These are phyloP conservation scores for Mucor racemosus DNA, from an alignment of 371 early-diverging fungal genomes.

Conservation along the genomic window DNA sequence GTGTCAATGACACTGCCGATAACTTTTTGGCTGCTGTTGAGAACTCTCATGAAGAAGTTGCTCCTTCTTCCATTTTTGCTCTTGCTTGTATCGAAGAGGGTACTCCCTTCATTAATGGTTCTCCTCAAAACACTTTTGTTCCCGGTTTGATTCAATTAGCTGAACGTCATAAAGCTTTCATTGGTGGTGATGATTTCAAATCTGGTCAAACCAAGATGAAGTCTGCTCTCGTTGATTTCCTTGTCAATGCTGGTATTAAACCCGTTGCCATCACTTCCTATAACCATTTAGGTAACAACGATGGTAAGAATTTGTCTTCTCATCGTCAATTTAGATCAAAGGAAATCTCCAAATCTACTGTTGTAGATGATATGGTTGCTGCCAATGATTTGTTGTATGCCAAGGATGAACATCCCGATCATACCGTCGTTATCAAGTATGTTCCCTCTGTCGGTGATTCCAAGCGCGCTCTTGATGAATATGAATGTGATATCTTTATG, in stretches of 20 bases:
- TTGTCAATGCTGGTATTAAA: slow-evolving; percentile 98
- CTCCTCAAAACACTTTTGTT: slow-evolving; percentile 98
- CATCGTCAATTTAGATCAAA: slow-evolving; percentile 97
- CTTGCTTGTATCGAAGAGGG: slow-evolving; percentile 94
- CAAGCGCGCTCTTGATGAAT: slow-evolving; percentile 98
- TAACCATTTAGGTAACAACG: slow-evolving; percentile 99
- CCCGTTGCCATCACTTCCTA: slow-evolving; percentile 95
- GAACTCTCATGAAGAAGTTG: slow-evolving; percentile 82
- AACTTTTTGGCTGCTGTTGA: slow-evolving; percentile 85
- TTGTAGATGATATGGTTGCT: slow-evolving; percentile 98
- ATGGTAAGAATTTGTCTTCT: slow-evolving; percentile 96
- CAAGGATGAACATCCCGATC: slow-evolving; percentile 92
- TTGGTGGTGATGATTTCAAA: slow-evolving; percentile 99
- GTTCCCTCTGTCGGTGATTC: slow-evolving; percentile 95
- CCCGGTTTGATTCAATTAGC: slow-evolving; percentile 92
- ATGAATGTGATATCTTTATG: slow-evolving; percentile 97
- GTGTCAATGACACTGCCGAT: slow-evolving; percentile 95
- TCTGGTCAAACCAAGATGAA: slow-evolving; percentile 98
- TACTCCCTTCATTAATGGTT: slow-evolving; percentile 96
- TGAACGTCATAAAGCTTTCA: slow-evolving; percentile 83
- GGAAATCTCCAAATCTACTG: slow-evolving; percentile 97
- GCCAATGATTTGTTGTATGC: slow-evolving; percentile 90
- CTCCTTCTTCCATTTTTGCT: slow-evolving; percentile 97
- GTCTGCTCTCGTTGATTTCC: slow-evolving; percentile 96
- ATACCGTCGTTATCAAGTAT: slow-evolving; percentile 98